Conservation (phyloP, 306 rosid genomes). For the Neltuma alba region DNA sequence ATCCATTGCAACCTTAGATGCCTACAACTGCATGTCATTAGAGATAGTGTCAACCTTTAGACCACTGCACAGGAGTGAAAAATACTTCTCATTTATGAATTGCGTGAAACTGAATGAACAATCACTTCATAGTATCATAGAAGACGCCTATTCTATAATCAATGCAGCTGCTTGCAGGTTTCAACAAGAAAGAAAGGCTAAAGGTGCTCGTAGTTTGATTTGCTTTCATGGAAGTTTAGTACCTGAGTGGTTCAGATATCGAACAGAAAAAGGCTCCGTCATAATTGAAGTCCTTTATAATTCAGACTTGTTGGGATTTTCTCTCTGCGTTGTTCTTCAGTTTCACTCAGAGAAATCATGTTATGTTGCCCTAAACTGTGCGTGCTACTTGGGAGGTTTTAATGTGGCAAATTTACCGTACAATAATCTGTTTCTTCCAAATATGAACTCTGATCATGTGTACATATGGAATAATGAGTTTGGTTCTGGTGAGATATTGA, state of each 20-base stretch:
- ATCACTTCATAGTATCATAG: background rate
- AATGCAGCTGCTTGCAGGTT: background rate
- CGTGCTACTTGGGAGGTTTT: background rate
- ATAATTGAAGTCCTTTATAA: background rate
- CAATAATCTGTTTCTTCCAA: background rate
- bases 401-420: background rate
- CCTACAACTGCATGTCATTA: slow-evolving; percentile 15
- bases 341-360: background rate
- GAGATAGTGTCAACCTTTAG: background rate
- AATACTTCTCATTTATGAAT: background rate
- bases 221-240: background rate
- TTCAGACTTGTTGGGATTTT: background rate
- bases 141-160: background rate
- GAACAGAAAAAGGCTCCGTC: background rate
- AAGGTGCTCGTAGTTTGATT: background rate
- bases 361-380: background rate
- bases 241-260: background rate
- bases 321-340: background rate
- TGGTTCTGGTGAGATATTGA: background rate
- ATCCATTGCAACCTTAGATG: background rate
- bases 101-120: background rate
- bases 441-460: background rate
- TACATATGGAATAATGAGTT: background rate
- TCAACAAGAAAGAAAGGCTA: background rate
- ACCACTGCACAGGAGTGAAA: background rate